These are phyloP conservation scores for Pneumocystis canis DNA, from an alignment of 1,139 yeast genomes.

Conservation along the genomic window DNA sequence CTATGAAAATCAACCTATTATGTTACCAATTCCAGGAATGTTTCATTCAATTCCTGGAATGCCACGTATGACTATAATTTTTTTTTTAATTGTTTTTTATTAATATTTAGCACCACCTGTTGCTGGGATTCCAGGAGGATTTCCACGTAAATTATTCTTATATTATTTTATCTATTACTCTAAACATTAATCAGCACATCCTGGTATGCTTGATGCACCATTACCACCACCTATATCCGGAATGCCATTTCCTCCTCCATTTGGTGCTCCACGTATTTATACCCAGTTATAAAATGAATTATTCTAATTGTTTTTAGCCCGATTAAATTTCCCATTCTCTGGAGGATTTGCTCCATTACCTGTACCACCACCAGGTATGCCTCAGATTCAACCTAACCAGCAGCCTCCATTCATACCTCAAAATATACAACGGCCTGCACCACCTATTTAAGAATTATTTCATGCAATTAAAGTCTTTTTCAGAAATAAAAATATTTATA, in stretches of 20 bases:
- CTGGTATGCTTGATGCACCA: neutral
- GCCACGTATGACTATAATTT: neutral
- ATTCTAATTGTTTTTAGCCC: conserved; percentile 8
- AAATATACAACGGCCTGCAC: neutral
- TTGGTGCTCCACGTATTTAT: conserved; percentile 5
- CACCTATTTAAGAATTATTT: neutral
- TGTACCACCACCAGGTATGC: conserved; percentile 9
- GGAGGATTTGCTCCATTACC: conserved; percentile 3
- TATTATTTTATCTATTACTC: conserved; percentile 12
- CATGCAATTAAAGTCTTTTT: neutral
- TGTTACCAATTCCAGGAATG: conserved; percentile 16
- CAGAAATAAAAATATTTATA: neutral
- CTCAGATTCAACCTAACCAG: conserved; percentile 11
- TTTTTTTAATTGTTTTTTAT: conserved; percentile 8
- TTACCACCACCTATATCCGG: conserved; percentile 17
- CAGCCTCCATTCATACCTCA: conserved; percentile 10
- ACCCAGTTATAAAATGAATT: neutral
- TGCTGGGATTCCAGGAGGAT: conserved; percentile 8
- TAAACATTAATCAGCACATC: neutral
- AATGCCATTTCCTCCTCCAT: conserved; percentile 19
- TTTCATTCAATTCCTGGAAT: conserved; percentile 6
- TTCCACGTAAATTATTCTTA: conserved; percentile 6
- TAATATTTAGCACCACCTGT: conserved; percentile 17
- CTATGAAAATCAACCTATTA: conserved; percentile 15
- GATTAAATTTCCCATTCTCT: conserved; percentile 5